A percentile compares a stretch with the other conserved stretches of the same genome.
phyloP scores from a whole-genome alignment of 1,139 yeast species.

The Pichia norvegensis region DNA sequence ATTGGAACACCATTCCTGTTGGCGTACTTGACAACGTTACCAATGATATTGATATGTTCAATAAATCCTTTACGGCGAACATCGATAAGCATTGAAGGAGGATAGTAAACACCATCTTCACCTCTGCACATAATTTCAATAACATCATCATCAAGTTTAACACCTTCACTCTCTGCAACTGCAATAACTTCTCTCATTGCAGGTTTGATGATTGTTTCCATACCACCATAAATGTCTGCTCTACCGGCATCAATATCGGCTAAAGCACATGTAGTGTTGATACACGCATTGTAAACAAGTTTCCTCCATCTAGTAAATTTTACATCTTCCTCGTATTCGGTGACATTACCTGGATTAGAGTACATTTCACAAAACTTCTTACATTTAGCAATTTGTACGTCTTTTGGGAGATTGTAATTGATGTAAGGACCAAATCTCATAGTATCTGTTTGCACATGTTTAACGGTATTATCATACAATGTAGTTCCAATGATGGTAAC shows the following conservation, averaged over 20 bases:
- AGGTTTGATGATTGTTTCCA: conserved; percentile 42
- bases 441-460: conserved; percentile 43
- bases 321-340: conserved; percentile 42
- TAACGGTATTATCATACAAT: conserved; percentile 44
- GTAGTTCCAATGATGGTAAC: conserved; percentile 65
- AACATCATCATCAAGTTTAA: conserved; percentile 24
- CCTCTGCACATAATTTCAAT: conserved; percentile 13
- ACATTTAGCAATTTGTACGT: conserved; percentile 27
- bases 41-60: conserved; percentile 64
- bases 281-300: conserved; percentile 57
- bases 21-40: conserved; percentile 61
- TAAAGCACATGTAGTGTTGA: conserved; percentile 53
- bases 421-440: conserved; percentile 50
- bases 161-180: conserved; percentile 58
- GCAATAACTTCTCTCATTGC: conserved; percentile 57
- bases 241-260: conserved; percentile 54
- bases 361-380: conserved; percentile 43
- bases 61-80: conserved; percentile 57
- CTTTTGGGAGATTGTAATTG: conserved; percentile 27
- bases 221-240: conserved; percentile 45
- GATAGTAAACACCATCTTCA: conserved; percentile 14
- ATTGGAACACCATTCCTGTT: conserved; percentile 42
- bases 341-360: conserved; percentile 36
- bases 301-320: conserved; percentile 61
- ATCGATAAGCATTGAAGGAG: conserved; percentile 41